Percentiles rank a stretch among this genome's conserved stretches.
Evolutionary conservation across 352 stramenopile genomes (phyloP).

Genomic region (Phytophthora foliorum): DNA sequence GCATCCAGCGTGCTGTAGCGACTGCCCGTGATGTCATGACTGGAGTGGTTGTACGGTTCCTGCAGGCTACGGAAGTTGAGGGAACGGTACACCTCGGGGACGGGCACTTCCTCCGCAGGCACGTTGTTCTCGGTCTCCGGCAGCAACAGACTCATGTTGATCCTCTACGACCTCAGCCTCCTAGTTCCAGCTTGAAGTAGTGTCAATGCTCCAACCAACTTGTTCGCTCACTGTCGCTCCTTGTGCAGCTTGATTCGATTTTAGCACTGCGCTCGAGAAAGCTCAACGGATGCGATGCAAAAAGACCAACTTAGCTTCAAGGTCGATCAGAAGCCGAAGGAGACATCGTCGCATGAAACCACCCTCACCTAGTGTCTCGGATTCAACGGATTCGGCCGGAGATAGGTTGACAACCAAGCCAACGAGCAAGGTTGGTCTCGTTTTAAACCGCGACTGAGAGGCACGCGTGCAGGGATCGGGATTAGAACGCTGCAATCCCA

Average conservation of each 20-base stretch:
- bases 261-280: neutral
- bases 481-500: too few species aligned
- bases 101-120: slow-evolving; percentile 57
- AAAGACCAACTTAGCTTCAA: neutral
- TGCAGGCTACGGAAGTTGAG: slow-evolving; percentile 74
- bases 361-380: neutral
- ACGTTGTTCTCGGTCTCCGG: slow-evolving; percentile 71
- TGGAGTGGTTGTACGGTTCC: slow-evolving; percentile 62
- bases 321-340: neutral
- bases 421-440: neutral
- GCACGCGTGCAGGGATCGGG: too few species aligned
- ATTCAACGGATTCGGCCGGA: too few species aligned
- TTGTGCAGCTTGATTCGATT: neutral
- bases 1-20: slow-evolving; percentile 66
- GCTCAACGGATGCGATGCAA: neutral
- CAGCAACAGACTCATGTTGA: slow-evolving; percentile 74
- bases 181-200: too few species aligned
- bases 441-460: neutral
- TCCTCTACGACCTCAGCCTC: neutral
- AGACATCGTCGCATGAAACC: neutral
- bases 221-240: neutral
- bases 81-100: slow-evolving; percentile 70
- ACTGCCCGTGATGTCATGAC: slow-evolving; percentile 51
- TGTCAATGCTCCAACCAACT: neutral
- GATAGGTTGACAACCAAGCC: too few species aligned